Evolutionary conservation across 768 basidiomycete species (phyloP).

Genomic region (Amanita inopinata): DNA sequence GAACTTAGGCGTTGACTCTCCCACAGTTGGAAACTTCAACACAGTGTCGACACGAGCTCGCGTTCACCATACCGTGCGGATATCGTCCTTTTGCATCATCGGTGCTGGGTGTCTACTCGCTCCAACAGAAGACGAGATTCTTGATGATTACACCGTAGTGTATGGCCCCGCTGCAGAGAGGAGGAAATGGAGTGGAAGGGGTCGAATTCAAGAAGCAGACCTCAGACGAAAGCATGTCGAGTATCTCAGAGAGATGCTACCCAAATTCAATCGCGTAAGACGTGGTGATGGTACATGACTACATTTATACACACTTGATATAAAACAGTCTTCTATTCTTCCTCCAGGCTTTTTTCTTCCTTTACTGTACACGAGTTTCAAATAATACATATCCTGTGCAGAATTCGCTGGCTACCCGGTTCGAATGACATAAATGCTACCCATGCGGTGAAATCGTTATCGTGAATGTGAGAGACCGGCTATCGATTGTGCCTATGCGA

Average conservation of each 20-base stretch:
- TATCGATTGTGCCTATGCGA: not conserved
- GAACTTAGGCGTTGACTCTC: conserved; percentile 77
- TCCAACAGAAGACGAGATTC: conserved; percentile 65
- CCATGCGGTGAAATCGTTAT: no score
- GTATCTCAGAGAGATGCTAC: conserved; percentile 85
- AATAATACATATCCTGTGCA: not conserved
- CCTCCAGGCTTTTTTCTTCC: not conserved
- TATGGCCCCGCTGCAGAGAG: conserved; percentile 72
- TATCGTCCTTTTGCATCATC: conserved; percentile 74
- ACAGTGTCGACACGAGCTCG: conserved; percentile 78
- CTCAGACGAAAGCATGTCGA: conserved; percentile 82
- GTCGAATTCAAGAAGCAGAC: conserved; percentile 75
- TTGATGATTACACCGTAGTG: conserved; percentile 78
- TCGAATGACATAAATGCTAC: no score
- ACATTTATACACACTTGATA: conserved; percentile 2
- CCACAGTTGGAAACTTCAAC: conserved; percentile 77
- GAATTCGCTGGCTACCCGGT: no score
- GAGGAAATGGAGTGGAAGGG: conserved; percentile 78
- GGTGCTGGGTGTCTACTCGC: conserved; percentile 75
- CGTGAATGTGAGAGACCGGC: no score
- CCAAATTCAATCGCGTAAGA: conserved; percentile 76
- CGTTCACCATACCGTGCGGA: conserved; percentile 72
- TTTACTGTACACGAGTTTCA: not conserved
- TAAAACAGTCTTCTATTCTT: not conserved
- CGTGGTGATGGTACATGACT: conserved; percentile 43